Conservation (phyloP, 345 rosid genomes). For the Murraya paniculata region DNA sequence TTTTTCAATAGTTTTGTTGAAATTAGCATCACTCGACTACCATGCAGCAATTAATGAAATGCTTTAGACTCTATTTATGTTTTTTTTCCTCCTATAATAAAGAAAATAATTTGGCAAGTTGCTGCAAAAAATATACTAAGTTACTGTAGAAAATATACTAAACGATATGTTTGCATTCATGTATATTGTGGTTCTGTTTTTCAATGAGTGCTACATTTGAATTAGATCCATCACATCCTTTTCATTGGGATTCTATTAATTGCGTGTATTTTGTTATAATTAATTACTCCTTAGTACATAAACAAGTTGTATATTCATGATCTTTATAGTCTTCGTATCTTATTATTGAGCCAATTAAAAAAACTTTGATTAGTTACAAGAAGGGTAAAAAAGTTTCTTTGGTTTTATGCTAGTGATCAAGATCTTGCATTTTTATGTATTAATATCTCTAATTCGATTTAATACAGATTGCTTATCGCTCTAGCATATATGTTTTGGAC, state of each 20-base stretch:
- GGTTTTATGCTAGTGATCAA: not conserved
- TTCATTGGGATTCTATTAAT: not conserved
- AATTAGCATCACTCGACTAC: not conserved
- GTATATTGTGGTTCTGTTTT: not conserved
- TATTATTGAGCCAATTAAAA: not conserved
- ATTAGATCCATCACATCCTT: not conserved
- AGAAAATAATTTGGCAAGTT: not conserved
- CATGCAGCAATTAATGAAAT: not conserved
- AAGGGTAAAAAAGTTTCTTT: too few relatives aligned
- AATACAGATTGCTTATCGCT: conserved; percentile 85
- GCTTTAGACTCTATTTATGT: not conserved
- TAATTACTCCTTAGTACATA: not conserved
- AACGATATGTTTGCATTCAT: not conserved
- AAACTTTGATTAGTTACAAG: too few relatives aligned
- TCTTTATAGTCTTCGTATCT: not conserved
- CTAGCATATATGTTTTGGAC: conserved; percentile 94
- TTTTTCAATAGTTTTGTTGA: not conserved
- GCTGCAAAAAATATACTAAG: not conserved
- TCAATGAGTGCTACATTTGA: not conserved
- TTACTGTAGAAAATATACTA: not conserved
- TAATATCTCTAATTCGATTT: not conserved
- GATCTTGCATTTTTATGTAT: not conserved
- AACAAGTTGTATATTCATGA: not conserved
- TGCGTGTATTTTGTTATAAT: not conserved
- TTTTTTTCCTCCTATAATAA: not conserved